A percentile compares a stretch with the other conserved stretches of the same genome.
phyloP scores from a whole-genome alignment of 495 filamentous ascomycete species.

The Xylaria bambusicola region DNA sequence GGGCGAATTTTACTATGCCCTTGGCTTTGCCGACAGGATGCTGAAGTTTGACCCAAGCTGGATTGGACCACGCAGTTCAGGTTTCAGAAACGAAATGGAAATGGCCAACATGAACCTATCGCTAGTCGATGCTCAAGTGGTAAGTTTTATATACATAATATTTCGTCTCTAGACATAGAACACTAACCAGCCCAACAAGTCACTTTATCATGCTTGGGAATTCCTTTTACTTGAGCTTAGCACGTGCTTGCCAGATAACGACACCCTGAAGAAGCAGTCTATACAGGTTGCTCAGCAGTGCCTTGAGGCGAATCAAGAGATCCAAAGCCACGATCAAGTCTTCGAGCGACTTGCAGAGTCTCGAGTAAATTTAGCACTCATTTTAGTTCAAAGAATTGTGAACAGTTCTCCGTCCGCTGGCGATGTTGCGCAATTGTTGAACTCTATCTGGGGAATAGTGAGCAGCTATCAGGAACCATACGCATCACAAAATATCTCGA shows the following conservation, averaged over 20 bases:
- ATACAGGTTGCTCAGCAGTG: slow-evolving; percentile 70
- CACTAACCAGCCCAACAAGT: slow-evolving; percentile 40
- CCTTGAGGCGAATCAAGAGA: slow-evolving; percentile 66
- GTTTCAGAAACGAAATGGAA: slow-evolving; percentile 77
- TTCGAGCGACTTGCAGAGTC: slow-evolving; percentile 71
- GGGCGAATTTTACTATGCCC: slow-evolving; percentile 76
- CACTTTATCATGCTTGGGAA: slow-evolving; percentile 86
- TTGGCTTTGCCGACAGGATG: slow-evolving; percentile 69
- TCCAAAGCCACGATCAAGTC: slow-evolving; percentile 67
- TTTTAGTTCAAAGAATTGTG: slow-evolving; percentile 73
- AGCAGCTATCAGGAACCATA: slow-evolving; percentile 65
- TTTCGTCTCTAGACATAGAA: slow-evolving; percentile 31
- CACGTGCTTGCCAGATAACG: slow-evolving; percentile 61
- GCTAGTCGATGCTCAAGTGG: slow-evolving; percentile 86
- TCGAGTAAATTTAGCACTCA: slow-evolving; percentile 73
- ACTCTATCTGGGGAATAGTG: slow-evolving; percentile 67
- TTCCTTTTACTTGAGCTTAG: slow-evolving; percentile 83
- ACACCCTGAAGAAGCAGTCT: slow-evolving; percentile 63
- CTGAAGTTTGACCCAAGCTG: slow-evolving; percentile 77
- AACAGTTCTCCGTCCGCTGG: slow-evolving; percentile 59
- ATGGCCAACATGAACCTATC: slow-evolving; percentile 88
- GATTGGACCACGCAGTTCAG: slow-evolving; percentile 63
- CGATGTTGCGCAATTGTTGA: slow-evolving; percentile 64
- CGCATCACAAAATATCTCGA: slow-evolving; percentile 60
- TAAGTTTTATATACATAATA: slow-evolving; percentile 48